phyloP scores from a whole-genome alignment of 2,329 filamentous ascomycete species.

The Davidsoniella eucalypti region DNA sequence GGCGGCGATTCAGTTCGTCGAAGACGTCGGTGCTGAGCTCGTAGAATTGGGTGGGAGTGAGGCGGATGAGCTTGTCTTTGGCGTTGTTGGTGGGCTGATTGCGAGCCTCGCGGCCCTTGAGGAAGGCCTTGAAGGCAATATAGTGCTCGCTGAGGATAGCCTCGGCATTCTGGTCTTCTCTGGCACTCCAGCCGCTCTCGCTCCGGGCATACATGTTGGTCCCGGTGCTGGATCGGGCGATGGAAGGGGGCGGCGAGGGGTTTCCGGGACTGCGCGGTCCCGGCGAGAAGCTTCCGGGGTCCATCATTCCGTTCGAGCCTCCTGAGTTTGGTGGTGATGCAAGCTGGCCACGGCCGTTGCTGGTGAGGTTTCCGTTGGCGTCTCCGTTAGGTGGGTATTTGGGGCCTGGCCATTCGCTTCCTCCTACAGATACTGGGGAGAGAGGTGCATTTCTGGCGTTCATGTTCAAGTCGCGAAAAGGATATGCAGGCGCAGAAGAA shows the following conservation, averaged over 20 bases:
- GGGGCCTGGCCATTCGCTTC: constrained; percentile 64
- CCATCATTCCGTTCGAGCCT: constrained; percentile 39
- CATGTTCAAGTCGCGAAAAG: constrained; percentile 31
- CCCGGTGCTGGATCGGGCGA: constrained; percentile 72
- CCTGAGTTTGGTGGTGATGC: constrained; percentile 55
- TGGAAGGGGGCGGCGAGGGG: constrained; percentile 75
- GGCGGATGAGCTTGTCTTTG: constrained; percentile 78
- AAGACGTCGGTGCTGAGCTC: constrained; percentile 96
- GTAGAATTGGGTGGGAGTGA: constrained; percentile 87
- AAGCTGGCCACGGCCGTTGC: constrained; percentile 40
- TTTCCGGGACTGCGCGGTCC: constrained; percentile 40
- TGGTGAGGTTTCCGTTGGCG: constrained; percentile 35
- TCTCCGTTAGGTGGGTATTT: constrained; percentile 37
- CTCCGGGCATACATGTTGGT: constrained; percentile 52
- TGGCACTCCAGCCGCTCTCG: constrained; percentile 45
- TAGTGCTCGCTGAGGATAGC: constrained; percentile 64
- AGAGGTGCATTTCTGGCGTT: constrained; percentile 59
- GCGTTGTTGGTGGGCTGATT: constrained; percentile 64
- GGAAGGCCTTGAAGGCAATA: constrained; percentile 56
- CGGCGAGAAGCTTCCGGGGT: constrained; percentile 41
- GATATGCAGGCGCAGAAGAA: not conserved
- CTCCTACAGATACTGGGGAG: constrained; percentile 68
- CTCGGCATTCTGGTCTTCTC: constrained; percentile 41
- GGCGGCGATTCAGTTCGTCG: constrained; percentile 80
- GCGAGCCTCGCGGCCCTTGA: constrained; percentile 60